Base-by-base conservation (phyloP, 805 yeast genomes). In the Pichia insulana region DNA sequence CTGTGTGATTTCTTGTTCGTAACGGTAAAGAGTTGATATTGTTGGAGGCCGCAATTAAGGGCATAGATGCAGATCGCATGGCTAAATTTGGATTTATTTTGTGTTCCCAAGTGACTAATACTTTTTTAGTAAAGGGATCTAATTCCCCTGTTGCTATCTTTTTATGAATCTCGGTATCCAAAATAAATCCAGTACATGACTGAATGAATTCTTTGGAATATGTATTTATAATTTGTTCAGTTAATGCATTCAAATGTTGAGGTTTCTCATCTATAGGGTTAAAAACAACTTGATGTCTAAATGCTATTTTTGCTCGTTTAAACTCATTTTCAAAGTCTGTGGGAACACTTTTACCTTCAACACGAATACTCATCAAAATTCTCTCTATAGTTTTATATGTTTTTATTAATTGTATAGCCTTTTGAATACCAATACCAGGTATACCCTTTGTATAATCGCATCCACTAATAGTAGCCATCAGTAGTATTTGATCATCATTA, bases 391-490 rank as follows among this genome's bases (percentile, higher is more conserved):
- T 67, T 18, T 64, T 60, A 51, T 69, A 69, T 43, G 71, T 67
- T 41, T 68, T 67, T 2, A 86, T 78, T 35, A 82, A 57, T 33
- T 64, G 66, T 41, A 83, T 73, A 0, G 97, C 95, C 22, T 80
- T 83, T 36, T 78, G 75, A 9, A 88, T 68, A 0, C 98, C 99
- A 13, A 90, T 70, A 2, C 83, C 81, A 0, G 82, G 74, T 7
- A 92, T 68, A 0, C 99, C 98, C 42, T 77, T 76, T 0, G 96
- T 85, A 56, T 92, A 92, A 60, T 92, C 99, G 63, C 99, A 92
- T 0, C 99, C 99, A n/a, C 95, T 76, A 4, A 92, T 57, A 51
- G 89, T 81, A 2, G 96, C 97, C 62, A 86, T 74, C 34, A 78
- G 68, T 37, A 92, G 69, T 41, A 86, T 59, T 52, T 86, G 85